Evolutionary conservation across 2,329 filamentous ascomycete species (phyloP).

Genomic region (Gnomoniopsis sp.): DNA sequence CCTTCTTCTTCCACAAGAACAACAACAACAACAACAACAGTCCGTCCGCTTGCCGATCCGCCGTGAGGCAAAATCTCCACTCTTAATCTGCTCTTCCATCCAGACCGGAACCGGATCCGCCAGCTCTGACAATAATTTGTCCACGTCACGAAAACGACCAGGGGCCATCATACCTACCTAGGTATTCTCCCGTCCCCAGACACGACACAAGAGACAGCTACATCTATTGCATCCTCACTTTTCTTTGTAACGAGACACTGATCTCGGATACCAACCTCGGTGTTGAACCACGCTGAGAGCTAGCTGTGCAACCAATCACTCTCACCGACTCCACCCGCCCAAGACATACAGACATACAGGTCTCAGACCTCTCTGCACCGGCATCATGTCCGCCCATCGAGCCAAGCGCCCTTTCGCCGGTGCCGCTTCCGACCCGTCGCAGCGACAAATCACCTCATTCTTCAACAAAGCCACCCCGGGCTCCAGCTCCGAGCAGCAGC

Average conservation of each 20-base stretch:
- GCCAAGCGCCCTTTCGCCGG: slow-evolving; percentile 62
- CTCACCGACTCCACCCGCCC: neutral
- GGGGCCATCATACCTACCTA: neutral
- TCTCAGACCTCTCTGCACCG: slow-evolving; percentile 4
- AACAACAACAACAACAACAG: neutral
- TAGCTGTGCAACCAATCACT: slow-evolving; percentile 4
- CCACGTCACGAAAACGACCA: neutral
- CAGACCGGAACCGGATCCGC: neutral
- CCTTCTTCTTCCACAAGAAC: slow-evolving; percentile 11
- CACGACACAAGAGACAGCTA: neutral
- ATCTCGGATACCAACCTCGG: slow-evolving; percentile 3
- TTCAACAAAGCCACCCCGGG: slow-evolving; percentile 36
- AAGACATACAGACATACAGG: neutral
- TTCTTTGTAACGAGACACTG: slow-evolving; percentile 7
- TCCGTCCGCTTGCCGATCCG: neutral
- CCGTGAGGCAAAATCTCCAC: slow-evolving; percentile 18
- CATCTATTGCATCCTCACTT: neutral
- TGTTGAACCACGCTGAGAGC: neutral
- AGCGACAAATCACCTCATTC: slow-evolving; percentile 63
- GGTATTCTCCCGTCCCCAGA: neutral
- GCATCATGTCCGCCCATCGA: slow-evolving; percentile 49
- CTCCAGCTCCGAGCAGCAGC: slow-evolving; percentile 20
- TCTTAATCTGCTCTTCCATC: slow-evolving; percentile 1
- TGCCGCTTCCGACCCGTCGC: slow-evolving; percentile 53
- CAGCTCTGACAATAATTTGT: neutral